These are phyloP conservation scores for Ballota nigra DNA, from an alignment of 257 asterid species.

Conservation along the genomic window DNA sequence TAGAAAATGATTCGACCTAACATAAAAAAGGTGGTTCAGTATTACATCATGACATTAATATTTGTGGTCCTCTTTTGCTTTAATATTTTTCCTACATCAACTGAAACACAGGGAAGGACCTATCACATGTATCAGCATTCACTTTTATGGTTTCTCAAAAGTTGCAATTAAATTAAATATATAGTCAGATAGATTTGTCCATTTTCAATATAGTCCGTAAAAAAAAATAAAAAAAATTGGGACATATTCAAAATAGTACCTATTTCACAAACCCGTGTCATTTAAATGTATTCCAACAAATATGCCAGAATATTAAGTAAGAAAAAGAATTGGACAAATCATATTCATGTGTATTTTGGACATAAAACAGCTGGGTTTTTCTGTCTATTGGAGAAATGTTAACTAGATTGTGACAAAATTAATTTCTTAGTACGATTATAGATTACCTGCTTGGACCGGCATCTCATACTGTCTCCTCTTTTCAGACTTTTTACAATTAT, in stretches of 20 bases:
- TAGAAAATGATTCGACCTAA: neutral
- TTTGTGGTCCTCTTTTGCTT: constrained; percentile 1
- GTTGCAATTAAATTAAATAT: neutral
- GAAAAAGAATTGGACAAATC: constrained; percentile 9
- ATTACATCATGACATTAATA: neutral
- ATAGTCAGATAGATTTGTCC: neutral
- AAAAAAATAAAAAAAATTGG: neutral
- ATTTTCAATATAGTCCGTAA: neutral
- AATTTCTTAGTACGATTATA: neutral
- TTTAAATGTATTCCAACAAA: neutral
- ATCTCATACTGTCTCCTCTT: constrained; percentile 10
- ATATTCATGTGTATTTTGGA: constrained; percentile 12
- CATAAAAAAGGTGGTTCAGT: neutral
- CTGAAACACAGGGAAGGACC: neutral
- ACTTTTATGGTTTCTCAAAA: neutral
- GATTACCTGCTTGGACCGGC: constrained; percentile 29
- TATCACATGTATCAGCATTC: neutral
- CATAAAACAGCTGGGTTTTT: constrained; percentile 25
- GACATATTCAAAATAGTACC: neutral
- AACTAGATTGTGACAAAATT: constrained; percentile 13
- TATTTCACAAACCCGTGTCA: neutral
- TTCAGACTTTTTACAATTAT: neutral
- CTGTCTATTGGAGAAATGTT: constrained; percentile 16
- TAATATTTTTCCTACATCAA: neutral
- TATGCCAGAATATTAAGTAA: neutral